Evolutionary conservation across 306 rosid species (phyloP).

Genomic region (Fagus sylvatica): DNA sequence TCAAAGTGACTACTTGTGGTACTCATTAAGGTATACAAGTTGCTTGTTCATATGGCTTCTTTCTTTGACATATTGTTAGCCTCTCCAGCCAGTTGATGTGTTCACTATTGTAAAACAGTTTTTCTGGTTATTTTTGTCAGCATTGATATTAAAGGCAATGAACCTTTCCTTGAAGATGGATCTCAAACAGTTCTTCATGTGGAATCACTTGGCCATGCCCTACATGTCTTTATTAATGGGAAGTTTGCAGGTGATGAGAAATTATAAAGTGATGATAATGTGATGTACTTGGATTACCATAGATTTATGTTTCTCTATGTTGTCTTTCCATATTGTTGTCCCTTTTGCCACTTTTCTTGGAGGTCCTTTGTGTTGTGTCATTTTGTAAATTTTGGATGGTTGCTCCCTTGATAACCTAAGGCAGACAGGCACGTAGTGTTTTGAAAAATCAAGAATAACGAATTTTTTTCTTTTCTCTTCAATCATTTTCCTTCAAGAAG

Average conservation of each 20-base stretch:
- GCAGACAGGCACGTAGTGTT: background rate
- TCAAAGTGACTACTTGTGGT: constrained; percentile 91
- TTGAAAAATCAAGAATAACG: background rate
- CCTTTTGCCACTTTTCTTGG: constrained; percentile 1
- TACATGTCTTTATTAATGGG: constrained; percentile 71
- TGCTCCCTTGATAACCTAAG: background rate
- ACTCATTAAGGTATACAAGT: constrained; percentile 66
- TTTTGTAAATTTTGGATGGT: background rate
- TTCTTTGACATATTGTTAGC: constrained; percentile 15
- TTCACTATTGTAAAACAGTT: background rate
- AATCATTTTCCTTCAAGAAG: background rate
- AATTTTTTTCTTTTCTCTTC: too few relatives aligned
- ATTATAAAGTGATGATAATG: background rate
- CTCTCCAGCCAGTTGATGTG: constrained; percentile 10
- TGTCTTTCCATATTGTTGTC: background rate
- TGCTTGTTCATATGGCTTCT: constrained; percentile 18
- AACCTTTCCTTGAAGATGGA: constrained; percentile 40
- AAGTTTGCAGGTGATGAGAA: constrained; percentile 64
- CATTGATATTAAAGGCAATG: constrained; percentile 46
- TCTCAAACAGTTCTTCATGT: constrained; percentile 71
- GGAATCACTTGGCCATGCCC: constrained; percentile 89
- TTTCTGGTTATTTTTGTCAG: constrained; percentile 38
- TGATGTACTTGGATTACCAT: background rate
- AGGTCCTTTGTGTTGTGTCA: background rate
- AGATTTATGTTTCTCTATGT: background rate